Conservation (phyloP, 257 asterid species). For the Plantago elongata region DNA sequence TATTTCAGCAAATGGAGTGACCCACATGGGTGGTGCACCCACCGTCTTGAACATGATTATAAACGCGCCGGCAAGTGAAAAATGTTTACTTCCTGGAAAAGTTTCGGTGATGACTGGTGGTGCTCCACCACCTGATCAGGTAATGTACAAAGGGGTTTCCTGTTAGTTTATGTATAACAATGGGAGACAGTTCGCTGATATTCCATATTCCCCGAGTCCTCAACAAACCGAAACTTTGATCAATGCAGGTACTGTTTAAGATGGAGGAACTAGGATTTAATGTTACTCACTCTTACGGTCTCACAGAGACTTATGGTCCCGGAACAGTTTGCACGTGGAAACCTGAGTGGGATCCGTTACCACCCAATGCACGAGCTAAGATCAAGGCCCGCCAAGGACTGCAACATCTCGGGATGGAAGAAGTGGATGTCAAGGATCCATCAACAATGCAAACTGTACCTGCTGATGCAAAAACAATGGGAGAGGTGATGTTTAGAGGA, state of each 20-base stretch:
- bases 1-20: conserved; percentile 10
- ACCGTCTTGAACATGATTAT: conserved; percentile 24
- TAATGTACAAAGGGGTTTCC: neutral
- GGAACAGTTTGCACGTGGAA: conserved; percentile 26
- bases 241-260: conserved; percentile 16
- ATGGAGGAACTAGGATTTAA: conserved; percentile 23
- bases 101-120: conserved; percentile 24
- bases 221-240: neutral
- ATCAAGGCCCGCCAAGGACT: conserved; percentile 26
- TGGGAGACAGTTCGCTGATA: too few relatives aligned
- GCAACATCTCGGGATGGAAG: conserved; percentile 27
- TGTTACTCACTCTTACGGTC: conserved; percentile 18
- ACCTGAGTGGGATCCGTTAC: conserved; percentile 22
- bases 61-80: conserved; percentile 17
- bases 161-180: too few relatives aligned
- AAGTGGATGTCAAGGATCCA: conserved; percentile 20
- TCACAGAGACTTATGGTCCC: conserved; percentile 24
- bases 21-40: conserved; percentile 26
- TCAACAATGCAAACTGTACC: conserved; percentile 21
- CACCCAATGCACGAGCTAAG: conserved; percentile 9
- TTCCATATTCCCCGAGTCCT: too few relatives aligned
- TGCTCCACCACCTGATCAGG: conserved; percentile 23
- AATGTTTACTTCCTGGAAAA: conserved; percentile 3
- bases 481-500: conserved; percentile 25
- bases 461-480: conserved; percentile 18